Evolutionary conservation across 495 filamentous ascomycete species (phyloP), one percentile per base, ranked within the genome.

Genomic region (Xylaria scruposa): DNA sequence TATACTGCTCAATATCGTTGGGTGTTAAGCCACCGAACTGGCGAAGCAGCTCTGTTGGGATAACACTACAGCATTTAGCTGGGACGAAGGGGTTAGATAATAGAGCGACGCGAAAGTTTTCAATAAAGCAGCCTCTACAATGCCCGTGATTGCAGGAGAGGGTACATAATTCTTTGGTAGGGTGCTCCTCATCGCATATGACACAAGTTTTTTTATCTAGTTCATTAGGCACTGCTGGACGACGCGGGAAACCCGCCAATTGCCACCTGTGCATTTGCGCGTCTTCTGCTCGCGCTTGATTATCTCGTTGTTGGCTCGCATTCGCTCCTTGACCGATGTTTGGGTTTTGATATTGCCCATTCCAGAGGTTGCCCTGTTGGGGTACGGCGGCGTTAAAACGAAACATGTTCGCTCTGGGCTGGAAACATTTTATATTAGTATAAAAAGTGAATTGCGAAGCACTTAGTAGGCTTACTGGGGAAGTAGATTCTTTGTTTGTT

Each of bases 21-120:
- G 12, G 12, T 10, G 63, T 60, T 29, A 74, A 33, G 1, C 24
- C 36, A 21, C 47, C 36, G 10, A 24, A 44, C 13, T 40, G 54
- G 0, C 4, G 7, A 29, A 64, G n/a, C 24, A 38, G 12, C 7
- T 38, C 33, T 29, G 17, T n/a, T 13, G 53, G 5, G 19, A 71
- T 53, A 4, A 71, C 44, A 0, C 0, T 0, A 24, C 72, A 74
- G 33, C 72, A 74, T 60, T 53, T 71, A 6, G 68, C 72, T 3
- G 68, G 72, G n/a, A 13, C 21, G 47, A 74, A 74, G 6, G 72
- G 68, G 0, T 17, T 46, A 8, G 71, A 65, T 1, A 10, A 12
- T 6, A 73, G 47, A 19, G 71, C 58, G 7, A n/a, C 6, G 26
- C 4, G 17, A 17, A 15, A 29, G 38, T 59, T 65, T 2, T 1